Conservation (phyloP, 2,329 filamentous ascomycete species). For the Nigrospora osmanthi region DNA sequence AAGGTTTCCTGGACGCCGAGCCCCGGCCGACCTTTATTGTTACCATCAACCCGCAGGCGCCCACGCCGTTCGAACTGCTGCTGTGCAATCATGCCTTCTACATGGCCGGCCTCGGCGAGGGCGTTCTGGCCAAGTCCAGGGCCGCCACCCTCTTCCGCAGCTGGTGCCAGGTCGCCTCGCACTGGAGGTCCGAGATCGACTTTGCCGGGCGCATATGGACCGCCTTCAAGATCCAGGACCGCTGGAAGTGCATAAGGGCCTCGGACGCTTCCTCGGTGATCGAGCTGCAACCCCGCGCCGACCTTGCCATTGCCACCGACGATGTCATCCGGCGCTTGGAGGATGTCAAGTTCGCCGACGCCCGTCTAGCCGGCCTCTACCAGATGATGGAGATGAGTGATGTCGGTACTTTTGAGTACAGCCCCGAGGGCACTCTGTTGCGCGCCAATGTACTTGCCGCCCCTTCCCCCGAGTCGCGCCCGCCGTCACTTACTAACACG, state of each 20-base stretch:
- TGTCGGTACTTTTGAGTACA: slow-evolving; percentile 5
- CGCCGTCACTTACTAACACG: no score
- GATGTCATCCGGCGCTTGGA: not conserved
- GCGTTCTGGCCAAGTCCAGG: not conserved
- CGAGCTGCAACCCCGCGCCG: not conserved
- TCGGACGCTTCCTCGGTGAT: not conserved
- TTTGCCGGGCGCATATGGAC: slow-evolving; percentile 4
- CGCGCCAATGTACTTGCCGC: no score
- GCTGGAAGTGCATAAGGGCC: slow-evolving; percentile 4
- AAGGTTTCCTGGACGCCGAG: slow-evolving; percentile 3
- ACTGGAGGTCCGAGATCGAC: slow-evolving; percentile 2
- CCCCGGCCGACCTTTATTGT: slow-evolving; percentile 4
- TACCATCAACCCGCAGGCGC: not conserved
- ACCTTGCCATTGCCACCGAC: not conserved
- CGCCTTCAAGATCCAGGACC: slow-evolving; percentile 2
- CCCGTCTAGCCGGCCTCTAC: slow-evolving; percentile 1
- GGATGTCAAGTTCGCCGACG: slow-evolving; percentile 2
- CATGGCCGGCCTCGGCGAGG: not conserved
- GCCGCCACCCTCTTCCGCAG: slow-evolving; percentile 1
- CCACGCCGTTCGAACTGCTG: not conserved
- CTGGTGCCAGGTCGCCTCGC: slow-evolving; percentile 2
- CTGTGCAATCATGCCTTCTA: slow-evolving; percentile 1
- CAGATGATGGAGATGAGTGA: slow-evolving; percentile 6
- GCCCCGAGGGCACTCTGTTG: not conserved
- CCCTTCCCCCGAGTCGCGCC: no score